Percentiles rank a stretch among this genome's conserved stretches.
These are phyloP conservation scores for Emiliania huxleyi DNA, from an alignment of 78 protist species.

Conservation along the genomic window DNA sequence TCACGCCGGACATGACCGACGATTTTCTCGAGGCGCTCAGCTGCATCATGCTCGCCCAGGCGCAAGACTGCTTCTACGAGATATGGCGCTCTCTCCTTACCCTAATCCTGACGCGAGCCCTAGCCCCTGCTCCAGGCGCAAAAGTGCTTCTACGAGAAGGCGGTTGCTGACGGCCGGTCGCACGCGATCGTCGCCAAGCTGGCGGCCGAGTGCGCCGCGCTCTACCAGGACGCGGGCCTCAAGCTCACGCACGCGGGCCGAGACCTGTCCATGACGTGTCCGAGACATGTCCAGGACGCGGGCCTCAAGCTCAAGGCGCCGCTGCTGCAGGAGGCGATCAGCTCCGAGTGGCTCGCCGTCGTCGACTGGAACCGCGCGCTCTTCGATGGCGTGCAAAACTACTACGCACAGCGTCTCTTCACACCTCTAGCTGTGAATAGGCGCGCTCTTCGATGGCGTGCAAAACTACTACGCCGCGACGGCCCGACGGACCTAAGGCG, in stretches of 20 bases:
- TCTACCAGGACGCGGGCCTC: not conserved
- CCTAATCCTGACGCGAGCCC: too few species aligned
- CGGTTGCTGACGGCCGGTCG: not conserved
- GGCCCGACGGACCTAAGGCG: too few species aligned
- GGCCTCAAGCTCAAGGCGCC: not conserved
- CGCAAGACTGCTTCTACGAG: constrained; percentile 3
- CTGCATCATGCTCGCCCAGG: not conserved
- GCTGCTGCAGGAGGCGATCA: not conserved
- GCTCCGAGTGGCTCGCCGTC: not conserved
- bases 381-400: not conserved
- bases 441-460: too few species aligned
- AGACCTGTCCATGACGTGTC: too few species aligned
- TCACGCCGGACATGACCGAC: not conserved
- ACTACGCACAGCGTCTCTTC: not conserved
- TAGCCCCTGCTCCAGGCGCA: too few species aligned
- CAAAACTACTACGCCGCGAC: too few species aligned
- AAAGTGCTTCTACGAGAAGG: constrained; percentile 20
- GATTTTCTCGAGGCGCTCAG: not conserved
- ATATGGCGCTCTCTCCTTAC: too few species aligned
- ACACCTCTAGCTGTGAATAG: not conserved
- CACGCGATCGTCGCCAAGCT: not conserved
- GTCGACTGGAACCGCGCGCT: not conserved
- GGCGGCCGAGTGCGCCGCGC: not conserved
- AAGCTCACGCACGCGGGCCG: not conserved
- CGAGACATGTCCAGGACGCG: too few species aligned